Conservation (phyloP, 495 filamentous ascomycete species). For the Halenospora varia region DNA sequence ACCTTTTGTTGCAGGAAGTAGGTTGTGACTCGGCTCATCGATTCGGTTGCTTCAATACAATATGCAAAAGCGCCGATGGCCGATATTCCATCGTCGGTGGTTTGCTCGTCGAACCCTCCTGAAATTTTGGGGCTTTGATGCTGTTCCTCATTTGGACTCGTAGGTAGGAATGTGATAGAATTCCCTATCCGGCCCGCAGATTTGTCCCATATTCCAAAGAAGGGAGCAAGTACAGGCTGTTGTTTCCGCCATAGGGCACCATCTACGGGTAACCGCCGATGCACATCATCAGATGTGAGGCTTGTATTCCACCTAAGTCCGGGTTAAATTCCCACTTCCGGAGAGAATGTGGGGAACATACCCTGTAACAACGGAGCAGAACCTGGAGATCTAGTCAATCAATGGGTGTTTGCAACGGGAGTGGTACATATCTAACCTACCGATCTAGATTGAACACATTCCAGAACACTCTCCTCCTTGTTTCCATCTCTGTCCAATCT, state of each 20-base stretch:
- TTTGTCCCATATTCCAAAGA: conserved; percentile 36
- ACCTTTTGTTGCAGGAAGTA: conserved; percentile 38
- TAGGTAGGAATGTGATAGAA: conserved; percentile 24
- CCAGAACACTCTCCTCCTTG: conserved; percentile 37
- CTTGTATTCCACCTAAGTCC: conserved; percentile 33
- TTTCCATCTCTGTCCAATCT: conserved; percentile 35
- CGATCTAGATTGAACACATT: conserved; percentile 37
- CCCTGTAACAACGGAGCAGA: background rate
- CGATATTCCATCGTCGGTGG: conserved; percentile 30
- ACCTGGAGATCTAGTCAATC: too few relatives aligned
- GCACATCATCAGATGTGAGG: conserved; percentile 34
- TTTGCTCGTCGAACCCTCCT: too few relatives aligned
- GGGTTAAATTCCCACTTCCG: background rate
- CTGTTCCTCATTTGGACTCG: conserved; percentile 17
- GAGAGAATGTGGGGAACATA: background rate
- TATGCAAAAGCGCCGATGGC: conserved; percentile 40
- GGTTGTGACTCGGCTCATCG: conserved; percentile 33
- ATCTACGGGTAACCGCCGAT: conserved; percentile 35
- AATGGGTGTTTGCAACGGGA: too few relatives aligned
- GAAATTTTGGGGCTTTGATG: too few relatives aligned
- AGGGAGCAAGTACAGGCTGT: conserved; percentile 30
- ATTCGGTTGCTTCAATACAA: conserved; percentile 40
- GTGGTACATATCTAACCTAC: too few relatives aligned
- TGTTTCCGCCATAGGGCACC: conserved; percentile 31
- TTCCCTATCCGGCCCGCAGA: conserved; percentile 28